Evolutionary conservation across 345 rosid genomes (phyloP).

Genomic region (Populus alba): DNA sequence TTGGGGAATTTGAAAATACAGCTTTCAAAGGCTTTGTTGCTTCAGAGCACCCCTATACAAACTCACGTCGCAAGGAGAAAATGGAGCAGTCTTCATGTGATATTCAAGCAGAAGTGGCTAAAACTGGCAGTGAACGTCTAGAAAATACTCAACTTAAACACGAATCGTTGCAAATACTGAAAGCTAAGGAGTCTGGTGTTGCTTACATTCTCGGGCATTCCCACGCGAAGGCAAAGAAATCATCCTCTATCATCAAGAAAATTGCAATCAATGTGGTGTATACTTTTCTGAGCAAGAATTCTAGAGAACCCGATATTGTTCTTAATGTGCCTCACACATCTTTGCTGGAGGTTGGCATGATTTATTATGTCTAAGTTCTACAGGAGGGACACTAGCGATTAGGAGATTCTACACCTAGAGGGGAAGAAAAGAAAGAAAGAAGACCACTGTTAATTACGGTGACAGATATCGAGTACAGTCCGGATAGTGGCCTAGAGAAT

Average conservation of each 20-base stretch:
- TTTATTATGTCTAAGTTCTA: slow-evolving; percentile 47
- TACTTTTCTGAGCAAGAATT: slow-evolving; percentile 68
- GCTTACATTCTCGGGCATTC: slow-evolving; percentile 68
- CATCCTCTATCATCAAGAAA: slow-evolving; percentile 61
- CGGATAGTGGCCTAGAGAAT: no score
- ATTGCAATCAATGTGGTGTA: slow-evolving; percentile 51
- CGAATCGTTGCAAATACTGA: slow-evolving; percentile 46
- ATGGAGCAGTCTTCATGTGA: slow-evolving; percentile 9
- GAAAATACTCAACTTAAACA: slow-evolving; percentile 25
- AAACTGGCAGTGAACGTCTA: background rate
- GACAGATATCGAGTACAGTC: no score
- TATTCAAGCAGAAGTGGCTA: slow-evolving; percentile 3
- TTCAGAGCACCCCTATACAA: background rate
- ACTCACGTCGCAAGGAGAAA: slow-evolving; percentile 10
- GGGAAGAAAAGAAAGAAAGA: background rate
- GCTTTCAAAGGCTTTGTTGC: slow-evolving; percentile 6
- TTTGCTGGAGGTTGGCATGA: slow-evolving; percentile 76
- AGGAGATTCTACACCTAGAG: background rate
- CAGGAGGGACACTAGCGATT: background rate
- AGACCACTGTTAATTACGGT: no score
- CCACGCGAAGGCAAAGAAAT: slow-evolving; percentile 57
- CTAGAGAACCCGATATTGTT: slow-evolving; percentile 60
- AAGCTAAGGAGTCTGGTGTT: slow-evolving; percentile 68
- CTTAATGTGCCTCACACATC: slow-evolving; percentile 67
- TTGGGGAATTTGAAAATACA: slow-evolving; percentile 10